Evolutionary conservation across 805 yeast species (phyloP), one percentile per base, ranked within the genome.

Genomic region (Debaryomyces tyrocola): DNA sequence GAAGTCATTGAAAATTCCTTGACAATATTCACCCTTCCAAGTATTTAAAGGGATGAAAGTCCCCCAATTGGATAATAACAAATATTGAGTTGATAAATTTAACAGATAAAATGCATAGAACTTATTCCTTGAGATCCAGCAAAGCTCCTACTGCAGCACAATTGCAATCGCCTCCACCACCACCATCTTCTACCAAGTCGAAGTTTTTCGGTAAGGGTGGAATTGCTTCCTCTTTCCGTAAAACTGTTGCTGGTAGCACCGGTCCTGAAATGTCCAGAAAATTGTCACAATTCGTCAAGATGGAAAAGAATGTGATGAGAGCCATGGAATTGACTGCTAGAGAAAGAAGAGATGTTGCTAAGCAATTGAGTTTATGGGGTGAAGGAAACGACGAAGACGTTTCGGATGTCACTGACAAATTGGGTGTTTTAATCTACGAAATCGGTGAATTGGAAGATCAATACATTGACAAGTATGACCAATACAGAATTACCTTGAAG

Each of bases 121-220:
- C 99, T 42, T 94, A 94, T 75, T 92, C 99, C 31, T 79, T 92
- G 73, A 90, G 99, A 82, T 84, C 90, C 60, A 70, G 85, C 46
- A 87, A 96, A 73, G 98, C 97, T 34, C 99, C 99, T 52, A 91
- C 99, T 47, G 98, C 98, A 50, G 82, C 96, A 56, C 97, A 92
- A 74, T 73, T 92, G 72, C 91, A 86, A 67, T 80, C 87, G 42
- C 97, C 98, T 29, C 92, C 96, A 46, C 98, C 98, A 40, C 98
- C 97, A 55, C 85, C 96, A 36, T 84, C 97, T 28, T 75, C 96
- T 45, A 87, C 97, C 62, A 90, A 90, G 76, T 80, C 84, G 59
- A 84, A 84, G 63, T 92, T 91, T 75, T 92, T 94, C 63, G 98
- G 98, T 63, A 83, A 84, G 69, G 90, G 91, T 46, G 77, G 81